Percentiles rank a stretch among this genome's conserved stretches.
Conservation (phyloP, 192 early-diverging fungal species). For the Chytriomyces confervae region DNA sequence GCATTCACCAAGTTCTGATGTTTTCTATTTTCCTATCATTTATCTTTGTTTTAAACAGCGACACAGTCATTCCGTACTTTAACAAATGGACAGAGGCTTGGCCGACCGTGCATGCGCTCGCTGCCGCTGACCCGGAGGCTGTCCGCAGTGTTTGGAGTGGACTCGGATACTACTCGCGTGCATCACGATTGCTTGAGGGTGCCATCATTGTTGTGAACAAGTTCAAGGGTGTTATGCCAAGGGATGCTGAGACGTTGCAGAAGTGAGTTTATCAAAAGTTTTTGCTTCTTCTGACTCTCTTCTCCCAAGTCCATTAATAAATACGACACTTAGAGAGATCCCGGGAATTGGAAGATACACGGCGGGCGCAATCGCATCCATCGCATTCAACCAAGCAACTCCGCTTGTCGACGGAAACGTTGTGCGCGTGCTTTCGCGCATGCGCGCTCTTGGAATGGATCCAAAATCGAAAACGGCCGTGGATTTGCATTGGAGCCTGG, state of each 20-base stretch:
- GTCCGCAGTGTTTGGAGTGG: constrained; percentile 75
- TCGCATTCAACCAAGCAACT: constrained; percentile 68
- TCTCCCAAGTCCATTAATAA: constrained; percentile 76
- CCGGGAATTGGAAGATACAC: constrained; percentile 12
- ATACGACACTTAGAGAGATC: background rate
- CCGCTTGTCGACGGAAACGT: constrained; percentile 82
- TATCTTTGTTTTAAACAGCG: too few relatives aligned
- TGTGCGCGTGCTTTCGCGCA: constrained; percentile 68
- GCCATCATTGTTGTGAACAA: constrained; percentile 64
- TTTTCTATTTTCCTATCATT: background rate
- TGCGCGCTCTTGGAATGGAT: constrained; percentile 69
- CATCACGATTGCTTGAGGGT: constrained; percentile 68
- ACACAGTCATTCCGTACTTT: background rate
- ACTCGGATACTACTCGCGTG: constrained; percentile 80
- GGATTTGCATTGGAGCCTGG: constrained; percentile 68
- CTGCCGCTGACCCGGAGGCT: constrained; percentile 63
- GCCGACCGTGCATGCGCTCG: constrained; percentile 74
- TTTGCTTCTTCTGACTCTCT: constrained; percentile 43
- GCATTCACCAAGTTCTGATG: constrained; percentile 10
- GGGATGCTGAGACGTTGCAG: constrained; percentile 56
- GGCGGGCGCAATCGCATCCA: constrained; percentile 68
- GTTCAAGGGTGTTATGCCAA: constrained; percentile 64
- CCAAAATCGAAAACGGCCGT: constrained; percentile 63
- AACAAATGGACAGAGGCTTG: constrained; percentile 69
- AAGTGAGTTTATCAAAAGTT: constrained; percentile 22